Conservation (phyloP, 192 early-diverging fungal genomes). For the Linnemannia zychae region DNA sequence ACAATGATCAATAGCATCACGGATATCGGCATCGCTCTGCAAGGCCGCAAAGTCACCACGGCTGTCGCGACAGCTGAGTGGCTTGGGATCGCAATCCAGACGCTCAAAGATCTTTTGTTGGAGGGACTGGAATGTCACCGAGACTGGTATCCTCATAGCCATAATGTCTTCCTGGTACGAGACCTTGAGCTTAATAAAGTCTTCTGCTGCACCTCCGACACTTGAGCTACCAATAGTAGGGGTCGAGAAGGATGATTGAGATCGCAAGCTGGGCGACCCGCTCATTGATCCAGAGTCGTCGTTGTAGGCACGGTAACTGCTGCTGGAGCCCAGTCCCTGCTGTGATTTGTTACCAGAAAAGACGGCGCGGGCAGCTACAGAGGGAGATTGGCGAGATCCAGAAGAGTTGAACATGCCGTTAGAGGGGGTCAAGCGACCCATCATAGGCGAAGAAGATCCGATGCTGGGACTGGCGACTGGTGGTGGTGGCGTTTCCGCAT, state of each 20-base stretch:
- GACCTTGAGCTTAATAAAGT: slow-evolving; percentile 79
- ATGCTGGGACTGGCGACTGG: background rate
- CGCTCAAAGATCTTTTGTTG: slow-evolving; percentile 73
- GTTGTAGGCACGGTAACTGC: slow-evolving; percentile 22
- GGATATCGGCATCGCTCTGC: slow-evolving; percentile 55
- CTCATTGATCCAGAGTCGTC: slow-evolving; percentile 23
- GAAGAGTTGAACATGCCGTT: slow-evolving; percentile 41
- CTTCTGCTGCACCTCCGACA: slow-evolving; percentile 14
- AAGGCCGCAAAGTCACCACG: slow-evolving; percentile 48
- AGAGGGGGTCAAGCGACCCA: slow-evolving; percentile 42
- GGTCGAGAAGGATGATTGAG: slow-evolving; percentile 42
- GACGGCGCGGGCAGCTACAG: slow-evolving; percentile 29
- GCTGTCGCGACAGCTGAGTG: slow-evolving; percentile 43
- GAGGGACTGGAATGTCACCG: slow-evolving; percentile 67
- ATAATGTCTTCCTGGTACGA: slow-evolving; percentile 77
- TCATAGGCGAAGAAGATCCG: slow-evolving; percentile 9
- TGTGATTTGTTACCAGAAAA: slow-evolving; percentile 20
- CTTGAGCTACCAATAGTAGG: background rate
- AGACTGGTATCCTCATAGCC: slow-evolving; percentile 76
- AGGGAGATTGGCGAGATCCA: slow-evolving; percentile 45
- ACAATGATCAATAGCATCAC: slow-evolving; percentile 58
- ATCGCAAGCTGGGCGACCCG: slow-evolving; percentile 48
- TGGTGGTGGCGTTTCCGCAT: slow-evolving; percentile 63
- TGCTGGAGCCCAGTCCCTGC: slow-evolving; percentile 4
- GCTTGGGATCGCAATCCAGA: slow-evolving; percentile 40